These are phyloP conservation scores for Colletotrichum spaethianum DNA, from an alignment of 2,329 filamentous ascomycete genomes.

Conservation along the genomic window DNA sequence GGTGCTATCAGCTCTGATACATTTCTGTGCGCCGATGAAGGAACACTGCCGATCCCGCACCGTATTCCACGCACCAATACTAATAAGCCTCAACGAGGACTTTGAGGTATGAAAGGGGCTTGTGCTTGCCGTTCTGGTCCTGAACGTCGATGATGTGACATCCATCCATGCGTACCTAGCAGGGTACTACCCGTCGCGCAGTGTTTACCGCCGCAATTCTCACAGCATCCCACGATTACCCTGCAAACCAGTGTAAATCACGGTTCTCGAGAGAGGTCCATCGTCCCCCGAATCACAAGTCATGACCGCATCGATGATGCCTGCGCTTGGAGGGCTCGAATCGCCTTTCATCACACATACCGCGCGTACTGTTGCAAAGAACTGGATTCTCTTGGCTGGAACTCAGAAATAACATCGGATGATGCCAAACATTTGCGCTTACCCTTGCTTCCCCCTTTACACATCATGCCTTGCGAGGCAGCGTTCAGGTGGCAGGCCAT, in stretches of 20 bases:
- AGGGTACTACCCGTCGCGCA: slow-evolving; percentile 16
- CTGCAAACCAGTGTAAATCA: slow-evolving; percentile 21
- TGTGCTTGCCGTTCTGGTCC: background rate
- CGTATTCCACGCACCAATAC: background rate
- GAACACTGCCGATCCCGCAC: too few relatives aligned
- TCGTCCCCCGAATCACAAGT: slow-evolving; percentile 5
- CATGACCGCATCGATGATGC: slow-evolving; percentile 24
- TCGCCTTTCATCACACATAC: slow-evolving; percentile 1
- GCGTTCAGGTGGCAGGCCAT: slow-evolving; percentile 14
- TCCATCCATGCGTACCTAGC: background rate
- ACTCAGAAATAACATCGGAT: slow-evolving; percentile 12
- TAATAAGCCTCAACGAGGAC: background rate
- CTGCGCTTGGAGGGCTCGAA: background rate
- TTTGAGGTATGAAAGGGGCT: background rate
- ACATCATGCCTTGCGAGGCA: background rate
- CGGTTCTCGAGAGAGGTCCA: slow-evolving; percentile 6
- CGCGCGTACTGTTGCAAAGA: slow-evolving; percentile 14
- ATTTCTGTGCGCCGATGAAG: background rate
- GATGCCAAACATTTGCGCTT: background rate
- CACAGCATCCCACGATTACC: slow-evolving; percentile 8
- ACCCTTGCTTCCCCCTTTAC: slow-evolving; percentile 5
- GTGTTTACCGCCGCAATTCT: slow-evolving; percentile 2
- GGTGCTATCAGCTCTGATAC: background rate
- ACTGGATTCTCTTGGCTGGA: background rate
- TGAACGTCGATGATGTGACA: background rate